phyloP scores from a whole-genome alignment of 176 grass and related monocot species.

The Avena insularis region DNA sequence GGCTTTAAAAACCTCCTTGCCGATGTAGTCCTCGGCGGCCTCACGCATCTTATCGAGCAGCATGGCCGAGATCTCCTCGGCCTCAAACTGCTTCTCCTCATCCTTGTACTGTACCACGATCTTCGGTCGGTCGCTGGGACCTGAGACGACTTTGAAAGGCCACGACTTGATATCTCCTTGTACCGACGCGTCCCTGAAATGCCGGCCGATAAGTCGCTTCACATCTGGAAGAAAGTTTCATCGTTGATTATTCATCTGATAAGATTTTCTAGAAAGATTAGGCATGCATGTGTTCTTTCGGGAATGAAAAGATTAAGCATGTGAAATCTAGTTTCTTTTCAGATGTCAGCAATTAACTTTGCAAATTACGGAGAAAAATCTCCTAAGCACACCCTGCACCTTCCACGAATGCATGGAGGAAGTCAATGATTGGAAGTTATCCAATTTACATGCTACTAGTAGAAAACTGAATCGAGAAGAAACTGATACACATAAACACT shows the following conservation, averaged over 20 bases:
- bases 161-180: conserved; percentile 71
- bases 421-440: neutral
- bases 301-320: no score
- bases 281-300: neutral
- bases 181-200: conserved; percentile 68
- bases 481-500: neutral
- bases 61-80: conserved; percentile 73
- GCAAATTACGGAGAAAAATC: neutral
- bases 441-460: no score
- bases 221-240: conserved; percentile 52
- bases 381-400: neutral
- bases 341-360: neutral
- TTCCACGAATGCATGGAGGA: no score
- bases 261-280: neutral
- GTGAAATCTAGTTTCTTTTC: no score
- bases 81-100: conserved; percentile 57
- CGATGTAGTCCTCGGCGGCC: conserved; percentile 68
- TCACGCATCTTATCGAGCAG: conserved; percentile 82
- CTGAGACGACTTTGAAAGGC: conserved; percentile 70
- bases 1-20: conserved; percentile 60
- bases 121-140: conserved; percentile 65
- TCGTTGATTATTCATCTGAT: neutral
- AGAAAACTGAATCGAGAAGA: no score
- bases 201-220: conserved; percentile 77
- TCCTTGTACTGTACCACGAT: conserved; percentile 59